Evolutionary conservation across 2,329 filamentous ascomycete genomes (phyloP), one percentile per base, ranked within the genome.

Genomic region (Alternaria brassicae): DNA sequence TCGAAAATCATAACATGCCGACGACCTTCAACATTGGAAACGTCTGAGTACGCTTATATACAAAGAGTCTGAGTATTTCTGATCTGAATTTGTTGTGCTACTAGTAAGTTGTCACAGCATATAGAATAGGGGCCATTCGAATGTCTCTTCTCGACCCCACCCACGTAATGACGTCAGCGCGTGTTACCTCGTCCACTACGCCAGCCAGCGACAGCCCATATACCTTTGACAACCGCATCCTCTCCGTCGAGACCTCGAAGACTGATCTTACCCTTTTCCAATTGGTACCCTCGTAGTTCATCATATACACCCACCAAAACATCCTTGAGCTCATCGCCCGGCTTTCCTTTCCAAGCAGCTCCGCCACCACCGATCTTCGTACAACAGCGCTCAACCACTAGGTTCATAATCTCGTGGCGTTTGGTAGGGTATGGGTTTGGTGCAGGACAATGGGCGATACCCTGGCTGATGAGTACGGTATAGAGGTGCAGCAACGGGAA

Each of bases 201-300:
- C 72, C 72, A 73, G 4, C 32, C 25, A 9, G 69, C 69, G 34
- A 84, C 83, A 47, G 81, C 82, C 30, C 64, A 85, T 19, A 84
- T 79, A 0, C 85, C 85, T 57, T 69, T 85, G 3, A 69, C 70
- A 8, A 76, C 51, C 10, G 28, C 21, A 6, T 72, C 70, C 42
- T 77, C 73, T 2, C 65, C 65, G 2, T 64, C 62, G 41, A 66
- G 61, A 2, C 71, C 73, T 27, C 71, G 65, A 54, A 77, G 50
- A 41, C 72, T 75, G 25, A 69, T 53, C 28, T 63, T 65, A 9
- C 63, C 58, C 50, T 68, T 66, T 23, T 69, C 65, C 7, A 67
- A 9, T 41, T 76, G 73, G 37, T 67, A 63, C 39, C 68, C 27
- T 40, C 65, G 53, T 21, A 77, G 39, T 56, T 76, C 73, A 21